These are phyloP conservation scores for Suhomyces tanzawaensis DNA, from an alignment of 805 yeast species.

Conservation along the genomic window DNA sequence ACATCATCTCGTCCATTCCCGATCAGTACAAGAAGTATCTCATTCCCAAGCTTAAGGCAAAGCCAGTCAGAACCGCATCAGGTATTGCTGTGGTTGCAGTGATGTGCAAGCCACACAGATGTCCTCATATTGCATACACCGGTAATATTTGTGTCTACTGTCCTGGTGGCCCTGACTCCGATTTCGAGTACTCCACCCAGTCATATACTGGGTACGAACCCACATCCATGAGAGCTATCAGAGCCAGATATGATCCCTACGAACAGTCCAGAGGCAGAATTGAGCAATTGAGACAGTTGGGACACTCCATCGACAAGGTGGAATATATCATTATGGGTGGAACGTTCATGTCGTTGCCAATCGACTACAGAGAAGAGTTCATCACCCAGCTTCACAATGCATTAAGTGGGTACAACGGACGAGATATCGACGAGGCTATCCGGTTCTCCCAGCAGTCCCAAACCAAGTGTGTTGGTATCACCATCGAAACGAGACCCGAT, in stretches of 20 bases:
- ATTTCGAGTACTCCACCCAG: conserved; percentile 96
- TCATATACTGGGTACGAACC: conserved; percentile 99
- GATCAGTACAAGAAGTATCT: conserved; percentile 91
- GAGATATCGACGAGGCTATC: conserved; percentile 86
- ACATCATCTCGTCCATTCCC: conserved; percentile 91
- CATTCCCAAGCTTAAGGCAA: conserved; percentile 93
- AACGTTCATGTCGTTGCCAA: conserved; percentile 93
- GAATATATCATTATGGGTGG: conserved; percentile 99
- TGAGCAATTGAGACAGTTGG: conserved; percentile 91
- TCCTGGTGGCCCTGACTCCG: conserved; percentile 99
- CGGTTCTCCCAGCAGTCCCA: conserved; percentile 87
- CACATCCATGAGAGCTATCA: conserved; percentile 97
- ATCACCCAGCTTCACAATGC: conserved; percentile 93
- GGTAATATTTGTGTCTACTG: conserved; percentile 98
- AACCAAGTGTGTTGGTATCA: conserved; percentile 97
- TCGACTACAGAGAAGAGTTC: conserved; percentile 84
- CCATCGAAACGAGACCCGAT: conserved; percentile 97
- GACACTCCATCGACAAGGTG: conserved; percentile 95
- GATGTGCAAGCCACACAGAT: conserved; percentile 98
- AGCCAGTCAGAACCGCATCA: conserved; percentile 96
- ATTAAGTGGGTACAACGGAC: conserved; percentile 85
- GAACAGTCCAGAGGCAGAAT: conserved; percentile 98
- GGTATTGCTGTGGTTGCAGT: conserved; percentile 99
- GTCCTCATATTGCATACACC: conserved; percentile 98
- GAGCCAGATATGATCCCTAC: conserved; percentile 97